Conservation (phyloP, 2,329 filamentous ascomycete genomes). For the Macrophomina tecta region DNA sequence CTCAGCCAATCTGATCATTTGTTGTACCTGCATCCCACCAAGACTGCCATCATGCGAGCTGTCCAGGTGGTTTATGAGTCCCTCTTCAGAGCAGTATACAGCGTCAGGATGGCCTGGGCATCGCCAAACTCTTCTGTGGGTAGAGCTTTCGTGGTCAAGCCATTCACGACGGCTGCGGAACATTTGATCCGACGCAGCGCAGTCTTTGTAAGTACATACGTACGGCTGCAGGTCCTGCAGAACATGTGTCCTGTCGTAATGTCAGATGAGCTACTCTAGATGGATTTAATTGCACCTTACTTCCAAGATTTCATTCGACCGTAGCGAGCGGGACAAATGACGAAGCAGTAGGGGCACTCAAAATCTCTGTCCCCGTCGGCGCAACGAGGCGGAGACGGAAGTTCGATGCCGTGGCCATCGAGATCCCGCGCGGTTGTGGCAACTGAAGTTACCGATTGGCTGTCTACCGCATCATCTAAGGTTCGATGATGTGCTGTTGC, state of each 20-base stretch:
- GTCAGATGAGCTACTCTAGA: background rate
- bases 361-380: slow-evolving; percentile 44
- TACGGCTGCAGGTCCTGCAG: slow-evolving; percentile 47
- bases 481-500: slow-evolving; percentile 45
- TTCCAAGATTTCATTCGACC: slow-evolving; percentile 34
- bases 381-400: slow-evolving; percentile 42
- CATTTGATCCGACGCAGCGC: slow-evolving; percentile 37
- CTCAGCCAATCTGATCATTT: slow-evolving; percentile 42
- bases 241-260: slow-evolving; percentile 37
- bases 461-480: slow-evolving; percentile 45
- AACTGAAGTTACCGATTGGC: slow-evolving; percentile 44
- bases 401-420: slow-evolving; percentile 40
- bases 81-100: slow-evolving; percentile 35
- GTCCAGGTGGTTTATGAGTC: slow-evolving; percentile 41
- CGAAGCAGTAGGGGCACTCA: slow-evolving; percentile 47
- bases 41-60: slow-evolving; percentile 39
- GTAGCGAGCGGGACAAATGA: slow-evolving; percentile 47
- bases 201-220: slow-evolving; percentile 43
- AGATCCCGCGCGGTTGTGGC: slow-evolving; percentile 45
- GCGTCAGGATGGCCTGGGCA: slow-evolving; percentile 43
- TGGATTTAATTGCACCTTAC: too few species aligned
- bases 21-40: slow-evolving; percentile 37
- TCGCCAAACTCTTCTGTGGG: slow-evolving; percentile 45
- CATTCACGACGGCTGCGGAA: slow-evolving; percentile 47
- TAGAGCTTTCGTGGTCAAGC: slow-evolving; percentile 43